A percentile compares a stretch with the other conserved stretches of the same genome.
These are phyloP conservation scores for Novymonas esmeraldas DNA, from an alignment of 208 protist genomes.

Conservation along the genomic window DNA sequence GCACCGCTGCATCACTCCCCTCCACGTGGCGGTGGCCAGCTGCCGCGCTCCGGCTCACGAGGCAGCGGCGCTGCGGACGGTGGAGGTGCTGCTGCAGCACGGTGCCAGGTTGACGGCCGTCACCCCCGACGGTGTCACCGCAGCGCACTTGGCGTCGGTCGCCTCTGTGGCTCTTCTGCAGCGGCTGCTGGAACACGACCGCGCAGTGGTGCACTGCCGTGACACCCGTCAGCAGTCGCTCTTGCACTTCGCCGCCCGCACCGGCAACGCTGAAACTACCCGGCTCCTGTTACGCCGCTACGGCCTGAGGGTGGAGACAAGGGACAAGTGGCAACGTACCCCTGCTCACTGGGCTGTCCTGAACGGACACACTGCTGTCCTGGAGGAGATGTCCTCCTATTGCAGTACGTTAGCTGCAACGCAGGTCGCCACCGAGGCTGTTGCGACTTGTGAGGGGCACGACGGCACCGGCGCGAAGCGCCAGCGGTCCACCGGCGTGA, in stretches of 20 bases:
- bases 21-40: slow-evolving; percentile 48
- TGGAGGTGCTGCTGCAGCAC: slow-evolving; percentile 33
- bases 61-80: slow-evolving; percentile 18
- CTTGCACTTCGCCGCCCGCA: slow-evolving; percentile 61
- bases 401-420: background rate
- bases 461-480: slow-evolving; percentile 1
- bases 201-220: slow-evolving; percentile 25
- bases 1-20: slow-evolving; percentile 48
- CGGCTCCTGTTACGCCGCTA: slow-evolving; percentile 37
- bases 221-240: slow-evolving; percentile 63
- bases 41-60: background rate
- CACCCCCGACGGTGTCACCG: slow-evolving; percentile 55
- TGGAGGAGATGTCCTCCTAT: slow-evolving; percentile 35
- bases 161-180: slow-evolving; percentile 20
- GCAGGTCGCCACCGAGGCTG: background rate
- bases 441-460: background rate
- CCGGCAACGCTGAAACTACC: slow-evolving; percentile 31
- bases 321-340: slow-evolving; percentile 77
- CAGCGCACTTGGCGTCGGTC: slow-evolving; percentile 46
- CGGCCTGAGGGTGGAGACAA: slow-evolving; percentile 23
- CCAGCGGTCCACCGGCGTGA: background rate
- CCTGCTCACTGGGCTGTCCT: slow-evolving; percentile 65
- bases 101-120: slow-evolving; percentile 45
- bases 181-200: slow-evolving; percentile 18
- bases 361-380: slow-evolving; percentile 38